A percentile compares a stretch with the other conserved stretches of the same genome.
phyloP scores from a whole-genome alignment of 441 rosid species.

The Syzygium malaccense region DNA sequence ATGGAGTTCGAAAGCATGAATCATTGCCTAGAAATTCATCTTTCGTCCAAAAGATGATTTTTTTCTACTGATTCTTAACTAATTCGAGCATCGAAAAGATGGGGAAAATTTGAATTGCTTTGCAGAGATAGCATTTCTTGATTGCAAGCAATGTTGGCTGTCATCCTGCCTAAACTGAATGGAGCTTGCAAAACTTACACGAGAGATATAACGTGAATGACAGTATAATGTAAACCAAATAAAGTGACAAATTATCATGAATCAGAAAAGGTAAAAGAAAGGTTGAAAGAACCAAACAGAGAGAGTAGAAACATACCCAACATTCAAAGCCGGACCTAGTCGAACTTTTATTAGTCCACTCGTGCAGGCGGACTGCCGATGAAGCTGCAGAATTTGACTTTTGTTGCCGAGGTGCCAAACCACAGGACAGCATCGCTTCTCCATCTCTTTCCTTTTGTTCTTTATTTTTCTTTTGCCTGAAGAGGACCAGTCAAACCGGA shows the following conservation, averaged over 20 bases:
- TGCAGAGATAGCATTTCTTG: neutral
- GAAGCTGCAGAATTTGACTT: neutral
- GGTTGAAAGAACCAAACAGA: neutral
- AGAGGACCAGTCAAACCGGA: conserved; percentile 35
- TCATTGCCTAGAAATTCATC: neutral
- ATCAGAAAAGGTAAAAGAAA: neutral
- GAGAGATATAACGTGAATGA: neutral
- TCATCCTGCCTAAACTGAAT: neutral
- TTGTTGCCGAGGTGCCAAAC: neutral
- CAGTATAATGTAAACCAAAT: neutral
- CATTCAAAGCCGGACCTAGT: neutral
- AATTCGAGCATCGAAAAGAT: neutral
- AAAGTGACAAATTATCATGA: neutral
- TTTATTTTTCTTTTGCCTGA: neutral
- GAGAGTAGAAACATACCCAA: neutral
- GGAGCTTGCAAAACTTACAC: neutral
- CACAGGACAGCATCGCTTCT: neutral
- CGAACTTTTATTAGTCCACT: neutral
- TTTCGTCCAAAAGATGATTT: neutral
- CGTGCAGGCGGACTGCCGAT: neutral
- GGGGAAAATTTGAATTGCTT: neutral
- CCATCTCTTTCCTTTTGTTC: neutral
- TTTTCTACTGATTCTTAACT: neutral
- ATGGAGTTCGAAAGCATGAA: neutral
- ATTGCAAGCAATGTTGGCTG: neutral